These are phyloP conservation scores for Saxophila tyrrhenica DNA, from an alignment of 495 filamentous ascomycete genomes.

Conservation along the genomic window DNA sequence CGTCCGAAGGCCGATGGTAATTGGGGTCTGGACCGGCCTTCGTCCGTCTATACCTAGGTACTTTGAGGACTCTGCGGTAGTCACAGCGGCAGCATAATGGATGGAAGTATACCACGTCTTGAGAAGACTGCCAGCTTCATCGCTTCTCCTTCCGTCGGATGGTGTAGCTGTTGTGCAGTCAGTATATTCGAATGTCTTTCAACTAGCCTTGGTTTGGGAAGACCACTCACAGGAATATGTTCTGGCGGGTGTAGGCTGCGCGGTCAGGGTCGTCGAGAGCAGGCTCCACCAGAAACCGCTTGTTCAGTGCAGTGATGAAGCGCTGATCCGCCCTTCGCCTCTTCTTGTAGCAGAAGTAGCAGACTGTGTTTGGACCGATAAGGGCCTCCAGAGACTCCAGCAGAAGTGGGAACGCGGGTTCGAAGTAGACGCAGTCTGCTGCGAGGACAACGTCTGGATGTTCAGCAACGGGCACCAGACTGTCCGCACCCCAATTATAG, in stretches of 20 bases:
- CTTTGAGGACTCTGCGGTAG: background rate
- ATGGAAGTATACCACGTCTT: too few species aligned
- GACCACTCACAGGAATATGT: conserved; percentile 34
- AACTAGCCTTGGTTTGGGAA: background rate
- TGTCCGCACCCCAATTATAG: conserved; percentile 61
- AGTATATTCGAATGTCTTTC: background rate
- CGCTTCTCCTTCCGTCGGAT: conserved; percentile 2
- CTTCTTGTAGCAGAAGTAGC: conserved; percentile 95
- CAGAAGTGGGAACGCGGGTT: conserved; percentile 83
- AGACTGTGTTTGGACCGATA: conserved; percentile 41
- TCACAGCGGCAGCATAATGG: too few species aligned
- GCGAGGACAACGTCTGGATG: conserved; percentile 74
- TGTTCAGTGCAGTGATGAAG: conserved; percentile 38
- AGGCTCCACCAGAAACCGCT: conserved; percentile 34
- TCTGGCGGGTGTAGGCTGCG: conserved; percentile 32
- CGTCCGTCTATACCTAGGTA: background rate
- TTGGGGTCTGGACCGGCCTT: background rate
- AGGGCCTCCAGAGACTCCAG: conserved; percentile 56
- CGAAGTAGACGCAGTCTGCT: conserved; percentile 86
- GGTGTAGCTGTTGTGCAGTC: conserved; percentile 9
- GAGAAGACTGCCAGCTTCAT: too few species aligned
- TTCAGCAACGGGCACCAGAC: conserved; percentile 36
- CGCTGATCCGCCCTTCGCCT: conserved; percentile 47
- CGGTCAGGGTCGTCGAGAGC: conserved; percentile 35
- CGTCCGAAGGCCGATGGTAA: background rate